phyloP scores from a whole-genome alignment of 768 basidiomycete species.

The Heimioporus sp. region DNA sequence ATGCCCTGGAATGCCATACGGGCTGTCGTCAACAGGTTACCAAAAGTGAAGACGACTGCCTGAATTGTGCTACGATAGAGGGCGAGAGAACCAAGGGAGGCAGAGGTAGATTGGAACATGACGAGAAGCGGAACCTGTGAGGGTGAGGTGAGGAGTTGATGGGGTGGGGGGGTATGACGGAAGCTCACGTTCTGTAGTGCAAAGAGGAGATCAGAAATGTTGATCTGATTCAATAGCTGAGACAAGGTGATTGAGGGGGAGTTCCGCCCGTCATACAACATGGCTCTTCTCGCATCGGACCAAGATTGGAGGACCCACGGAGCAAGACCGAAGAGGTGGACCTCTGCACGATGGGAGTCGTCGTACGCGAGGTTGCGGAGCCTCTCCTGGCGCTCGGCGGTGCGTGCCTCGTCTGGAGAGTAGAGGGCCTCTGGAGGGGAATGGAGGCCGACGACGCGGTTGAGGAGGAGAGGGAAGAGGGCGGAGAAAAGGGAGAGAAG shows the following conservation, averaged over 20 bases:
- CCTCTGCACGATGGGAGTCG: constrained; percentile 75
- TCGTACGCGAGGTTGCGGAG: constrained; percentile 75
- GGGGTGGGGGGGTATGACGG: too few species aligned
- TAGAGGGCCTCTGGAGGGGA: constrained; percentile 44
- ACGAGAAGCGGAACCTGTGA: constrained; percentile 71
- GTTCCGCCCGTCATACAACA: constrained; percentile 54
- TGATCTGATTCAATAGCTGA: constrained; percentile 50
- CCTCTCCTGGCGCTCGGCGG: constrained; percentile 69
- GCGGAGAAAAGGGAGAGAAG: constrained; percentile 61
- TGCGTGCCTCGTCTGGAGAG: constrained; percentile 56
- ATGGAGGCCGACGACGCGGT: constrained; percentile 44
- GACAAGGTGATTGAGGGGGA: constrained; percentile 42
- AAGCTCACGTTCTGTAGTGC: constrained; percentile 67
- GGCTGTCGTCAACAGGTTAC: constrained; percentile 58
- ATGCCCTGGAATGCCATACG: constrained; percentile 82
- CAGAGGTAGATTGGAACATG: constrained; percentile 66
- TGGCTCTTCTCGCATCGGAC: constrained; percentile 60
- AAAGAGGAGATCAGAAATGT: constrained; percentile 60
- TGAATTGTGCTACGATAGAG: constrained; percentile 79
- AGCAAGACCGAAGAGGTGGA: constrained; percentile 77
- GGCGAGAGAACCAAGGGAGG: constrained; percentile 78
- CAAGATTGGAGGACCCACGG: constrained; percentile 84
- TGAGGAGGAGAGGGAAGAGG: constrained; percentile 56
- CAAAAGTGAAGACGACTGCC: constrained; percentile 62
- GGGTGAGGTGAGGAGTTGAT: neutral